Conservation (phyloP, 2,329 filamentous ascomycete species). For the Fusarium sp. region DNA sequence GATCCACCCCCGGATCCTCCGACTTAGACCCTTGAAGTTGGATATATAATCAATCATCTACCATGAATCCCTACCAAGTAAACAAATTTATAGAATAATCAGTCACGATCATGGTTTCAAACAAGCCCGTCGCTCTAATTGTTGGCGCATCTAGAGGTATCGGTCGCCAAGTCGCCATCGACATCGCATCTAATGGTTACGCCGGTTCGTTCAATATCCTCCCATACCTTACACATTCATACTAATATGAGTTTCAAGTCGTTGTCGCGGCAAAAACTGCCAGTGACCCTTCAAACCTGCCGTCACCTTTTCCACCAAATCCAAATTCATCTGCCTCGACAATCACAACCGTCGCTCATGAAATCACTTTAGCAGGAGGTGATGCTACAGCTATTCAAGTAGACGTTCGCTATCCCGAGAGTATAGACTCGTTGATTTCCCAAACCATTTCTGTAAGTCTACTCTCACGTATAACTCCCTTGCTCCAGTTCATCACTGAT, state of each 20-base stretch:
- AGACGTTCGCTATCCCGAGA: conserved; percentile 74
- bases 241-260: conserved; percentile 56
- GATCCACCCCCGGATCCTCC: conserved; percentile 11
- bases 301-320: conserved; percentile 75
- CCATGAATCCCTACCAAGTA: neutral
- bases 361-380: conserved; percentile 75
- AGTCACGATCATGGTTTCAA: conserved; percentile 32
- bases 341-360: conserved; percentile 81
- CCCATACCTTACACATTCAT: neutral
- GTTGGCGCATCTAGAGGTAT: conserved; percentile 84
- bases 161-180: conserved; percentile 82
- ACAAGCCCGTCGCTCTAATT: conserved; percentile 73
- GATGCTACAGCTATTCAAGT: conserved; percentile 74
- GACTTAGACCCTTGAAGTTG: neutral
- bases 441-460: conserved; percentile 60
- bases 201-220: conserved; percentile 61
- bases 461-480: neutral
- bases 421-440: conserved; percentile 70
- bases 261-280: conserved; percentile 82
- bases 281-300: conserved; percentile 67
- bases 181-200: conserved; percentile 78
- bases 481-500: neutral
- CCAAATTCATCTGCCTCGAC: conserved; percentile 81
- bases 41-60: conserved; percentile 6
- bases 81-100: neutral